Base-by-base conservation (phyloP, 495 filamentous ascomycete species). In the Xylaria telfairii region DNA sequence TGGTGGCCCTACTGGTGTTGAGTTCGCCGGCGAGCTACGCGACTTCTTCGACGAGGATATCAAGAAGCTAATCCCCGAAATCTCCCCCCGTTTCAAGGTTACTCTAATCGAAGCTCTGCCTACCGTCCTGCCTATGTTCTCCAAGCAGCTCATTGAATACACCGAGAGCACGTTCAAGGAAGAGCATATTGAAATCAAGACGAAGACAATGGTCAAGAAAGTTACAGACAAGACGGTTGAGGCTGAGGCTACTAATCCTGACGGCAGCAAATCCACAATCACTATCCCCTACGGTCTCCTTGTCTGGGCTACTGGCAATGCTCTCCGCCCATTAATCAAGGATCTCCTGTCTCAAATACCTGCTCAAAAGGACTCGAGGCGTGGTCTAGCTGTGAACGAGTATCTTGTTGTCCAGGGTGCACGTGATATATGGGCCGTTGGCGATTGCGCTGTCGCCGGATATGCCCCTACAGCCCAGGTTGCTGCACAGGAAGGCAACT, bases 141-240 rank as follows among this genome's bases (percentile, higher is more conserved):
- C 94, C 80, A 98, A 98, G 87, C 93, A 97, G 80, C 86, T 99
- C 73, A 98, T 98, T 81, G 95, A 99, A 79, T 99, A 98, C 86
- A 98, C 96, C 73, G 96, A 98, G 83, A 93, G 93, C 80, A 97
- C 95, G 67, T 97, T 99, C 88, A 96, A 96, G 83, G 96, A 98
- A 86, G 95, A 98, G 83, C 93, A 92, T 75, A 99, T 99, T 78
- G 89, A 91, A 68, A 95, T 99, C 84, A 91, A 90, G 80, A 96
- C 96, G 70, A 99, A 99, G 89, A 99, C 96, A 60, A 95, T 97
- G 91, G 96, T 99, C 78, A 98, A 98, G 86, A 93, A 92, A 70
- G 96, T 99, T 65, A 97, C 93, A 30, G 93, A 97, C 77, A 97
- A 93, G 85, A 90, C 90, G 79, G 96, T 99, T 77, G 92, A 97